Evolutionary conservation across 257 asterid species (phyloP).

Genomic region (Solanum arcanum): DNA sequence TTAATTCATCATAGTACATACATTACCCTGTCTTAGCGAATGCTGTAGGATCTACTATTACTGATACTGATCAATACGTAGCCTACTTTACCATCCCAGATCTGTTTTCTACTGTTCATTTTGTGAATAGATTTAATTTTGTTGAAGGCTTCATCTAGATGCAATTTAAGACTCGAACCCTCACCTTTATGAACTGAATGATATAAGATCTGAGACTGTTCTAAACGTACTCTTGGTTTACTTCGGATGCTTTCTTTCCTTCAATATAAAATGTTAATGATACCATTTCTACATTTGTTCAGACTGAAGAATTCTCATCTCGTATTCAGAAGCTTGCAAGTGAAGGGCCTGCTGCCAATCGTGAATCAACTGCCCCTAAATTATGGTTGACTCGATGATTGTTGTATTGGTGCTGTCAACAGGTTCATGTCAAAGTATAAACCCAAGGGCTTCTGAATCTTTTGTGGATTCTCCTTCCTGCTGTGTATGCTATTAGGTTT

Average conservation of each 20-base stretch:
- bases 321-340: conserved; percentile 79
- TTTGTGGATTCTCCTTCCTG: neutral
- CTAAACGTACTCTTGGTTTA: neutral
- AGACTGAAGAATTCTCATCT: conserved; percentile 80
- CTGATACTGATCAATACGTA: neutral
- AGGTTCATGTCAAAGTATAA: neutral
- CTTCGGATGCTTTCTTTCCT: neutral
- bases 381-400: conserved; percentile 46
- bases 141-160: neutral
- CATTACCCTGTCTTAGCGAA: neutral
- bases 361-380: conserved; percentile 35
- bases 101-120: neutral
- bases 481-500: neutral
- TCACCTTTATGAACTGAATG: neutral
- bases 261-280: neutral
- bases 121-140: neutral
- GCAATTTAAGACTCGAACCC: neutral
- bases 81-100: neutral
- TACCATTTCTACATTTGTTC: neutral
- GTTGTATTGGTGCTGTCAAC: neutral
- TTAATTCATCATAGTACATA: neutral
- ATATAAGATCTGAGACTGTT: neutral
- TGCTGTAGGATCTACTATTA: neutral
- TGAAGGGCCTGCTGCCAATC: conserved; percentile 52
- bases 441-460: neutral